Evolutionary conservation across 495 filamentous ascomycete species (phyloP).

Genomic region (Podospora conica): DNA sequence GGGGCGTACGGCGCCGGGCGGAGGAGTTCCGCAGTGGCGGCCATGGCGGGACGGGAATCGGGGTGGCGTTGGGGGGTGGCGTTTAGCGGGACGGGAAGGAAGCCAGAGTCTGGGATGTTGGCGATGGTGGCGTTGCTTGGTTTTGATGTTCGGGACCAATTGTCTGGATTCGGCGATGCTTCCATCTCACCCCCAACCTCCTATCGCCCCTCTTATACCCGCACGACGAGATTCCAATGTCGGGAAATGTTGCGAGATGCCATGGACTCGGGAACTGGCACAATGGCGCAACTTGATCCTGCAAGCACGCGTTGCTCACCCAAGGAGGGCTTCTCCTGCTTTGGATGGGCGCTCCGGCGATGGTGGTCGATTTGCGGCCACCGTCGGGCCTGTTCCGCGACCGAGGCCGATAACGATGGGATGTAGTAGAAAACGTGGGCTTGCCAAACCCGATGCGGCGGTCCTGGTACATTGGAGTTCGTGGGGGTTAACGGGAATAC

Average conservation of each 20-base stretch:
- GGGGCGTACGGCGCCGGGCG: slow-evolving; percentile 14
- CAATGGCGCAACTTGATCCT: slow-evolving; percentile 24
- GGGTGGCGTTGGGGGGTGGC: background rate
- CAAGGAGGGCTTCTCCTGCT: background rate
- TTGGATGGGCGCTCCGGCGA: background rate
- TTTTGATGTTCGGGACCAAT: background rate
- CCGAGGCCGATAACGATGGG: background rate
- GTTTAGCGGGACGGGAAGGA: background rate
- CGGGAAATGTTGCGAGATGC: background rate
- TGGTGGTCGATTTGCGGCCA: background rate
- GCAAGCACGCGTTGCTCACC: slow-evolving; percentile 14
- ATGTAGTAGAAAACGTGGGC: background rate
- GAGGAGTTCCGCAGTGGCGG: slow-evolving; percentile 8
- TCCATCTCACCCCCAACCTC: background rate
- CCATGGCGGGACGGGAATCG: background rate
- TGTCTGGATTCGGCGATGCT: background rate
- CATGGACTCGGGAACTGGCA: background rate
- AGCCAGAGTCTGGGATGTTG: background rate
- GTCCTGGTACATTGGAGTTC: background rate
- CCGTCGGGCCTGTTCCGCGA: background rate
- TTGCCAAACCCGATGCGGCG: background rate
- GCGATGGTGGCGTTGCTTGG: background rate
- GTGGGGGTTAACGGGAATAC: background rate
- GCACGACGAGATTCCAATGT: background rate
- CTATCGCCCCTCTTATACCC: background rate